phyloP scores from a whole-genome alignment of 805 yeast species.

The Starmerella roubikii region DNA sequence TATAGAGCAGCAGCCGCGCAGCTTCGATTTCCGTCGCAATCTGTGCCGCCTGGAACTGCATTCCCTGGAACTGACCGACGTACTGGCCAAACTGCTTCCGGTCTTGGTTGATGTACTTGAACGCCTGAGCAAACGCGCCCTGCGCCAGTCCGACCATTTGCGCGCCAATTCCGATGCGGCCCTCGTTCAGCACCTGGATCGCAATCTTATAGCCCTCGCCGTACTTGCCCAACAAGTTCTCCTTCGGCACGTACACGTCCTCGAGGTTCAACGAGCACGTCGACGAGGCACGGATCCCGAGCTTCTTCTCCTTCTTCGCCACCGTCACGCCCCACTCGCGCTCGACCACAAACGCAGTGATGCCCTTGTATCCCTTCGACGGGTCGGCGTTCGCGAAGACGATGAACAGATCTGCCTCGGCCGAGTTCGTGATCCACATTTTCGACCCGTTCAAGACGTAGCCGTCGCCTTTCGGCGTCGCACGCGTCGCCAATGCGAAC shows the following conservation, averaged over 20 bases:
- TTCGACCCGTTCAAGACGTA: slow-evolving; percentile 31
- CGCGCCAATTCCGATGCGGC: slow-evolving; percentile 35
- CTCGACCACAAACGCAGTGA: slow-evolving; percentile 33
- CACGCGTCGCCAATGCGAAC: slow-evolving; percentile 31
- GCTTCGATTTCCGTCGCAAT: slow-evolving; percentile 34
- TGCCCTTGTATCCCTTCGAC: slow-evolving; percentile 32
- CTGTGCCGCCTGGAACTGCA: slow-evolving; percentile 35
- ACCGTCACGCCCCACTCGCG: slow-evolving; percentile 30
- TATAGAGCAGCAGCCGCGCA: slow-evolving; percentile 30
- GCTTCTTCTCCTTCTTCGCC: slow-evolving; percentile 34
- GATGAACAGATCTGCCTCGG: slow-evolving; percentile 31
- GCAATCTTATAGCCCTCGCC: slow-evolving; percentile 36
- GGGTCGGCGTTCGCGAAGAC: slow-evolving; percentile 33
- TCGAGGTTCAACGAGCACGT: slow-evolving; percentile 32
- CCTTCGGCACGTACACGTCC: slow-evolving; percentile 31
- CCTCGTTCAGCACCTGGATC: slow-evolving; percentile 33
- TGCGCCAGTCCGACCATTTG: slow-evolving; percentile 35
- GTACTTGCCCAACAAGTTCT: slow-evolving; percentile 31
- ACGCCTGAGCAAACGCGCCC: slow-evolving; percentile 33
- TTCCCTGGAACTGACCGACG: slow-evolving; percentile 35
- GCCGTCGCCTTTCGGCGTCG: slow-evolving; percentile 29
- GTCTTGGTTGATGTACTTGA: slow-evolving; percentile 29
- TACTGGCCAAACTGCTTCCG: slow-evolving; percentile 32
- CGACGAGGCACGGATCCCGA: slow-evolving; percentile 33
- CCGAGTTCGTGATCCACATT: slow-evolving; percentile 36